A percentile compares a stretch with the other conserved stretches of the same genome.
Conservation (phyloP, 805 yeast species). For the Cyberlindnera saturnus region DNA sequence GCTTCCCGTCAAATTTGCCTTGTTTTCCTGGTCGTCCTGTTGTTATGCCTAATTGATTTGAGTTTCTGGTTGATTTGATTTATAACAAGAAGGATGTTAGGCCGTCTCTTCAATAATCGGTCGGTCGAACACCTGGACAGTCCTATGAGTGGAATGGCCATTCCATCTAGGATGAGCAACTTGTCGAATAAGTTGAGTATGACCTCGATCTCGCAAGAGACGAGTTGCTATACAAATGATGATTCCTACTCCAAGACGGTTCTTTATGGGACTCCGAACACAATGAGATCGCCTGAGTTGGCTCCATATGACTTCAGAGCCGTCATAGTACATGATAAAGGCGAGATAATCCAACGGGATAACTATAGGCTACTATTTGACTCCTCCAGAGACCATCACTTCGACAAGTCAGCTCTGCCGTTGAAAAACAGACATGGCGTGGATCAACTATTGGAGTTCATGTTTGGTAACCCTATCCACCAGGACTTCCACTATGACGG, state of each 20-base stretch:
- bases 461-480: slow-evolving; percentile 34
- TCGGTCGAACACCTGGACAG: background rate
- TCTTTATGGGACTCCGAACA: slow-evolving; percentile 20
- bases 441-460: slow-evolving; percentile 28
- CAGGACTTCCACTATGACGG: slow-evolving; percentile 23
- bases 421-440: slow-evolving; percentile 9
- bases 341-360: slow-evolving; percentile 29
- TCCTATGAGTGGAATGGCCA: too few relatives aligned
- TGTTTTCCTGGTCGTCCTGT: too few relatives aligned
- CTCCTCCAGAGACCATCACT: slow-evolving; percentile 20
- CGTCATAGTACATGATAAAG: slow-evolving; percentile 32
- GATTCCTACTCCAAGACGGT: slow-evolving; percentile 23
- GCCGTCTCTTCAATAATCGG: slow-evolving; percentile 1
- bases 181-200: background rate
- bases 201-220: background rate
- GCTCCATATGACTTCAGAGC: slow-evolving; percentile 25
- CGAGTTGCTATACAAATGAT: slow-evolving; percentile 12
- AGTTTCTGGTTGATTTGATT: background rate
- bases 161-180: background rate
- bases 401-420: slow-evolving; percentile 11
- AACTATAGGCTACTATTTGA: slow-evolving; percentile 30
- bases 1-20: too few relatives aligned
- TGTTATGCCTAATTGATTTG: too few relatives aligned
- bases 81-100: slow-evolving; percentile 1
- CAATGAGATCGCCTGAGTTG: slow-evolving; percentile 3